Conservation (phyloP, 129 eudicot species). For the Flaveria bidentis region DNA sequence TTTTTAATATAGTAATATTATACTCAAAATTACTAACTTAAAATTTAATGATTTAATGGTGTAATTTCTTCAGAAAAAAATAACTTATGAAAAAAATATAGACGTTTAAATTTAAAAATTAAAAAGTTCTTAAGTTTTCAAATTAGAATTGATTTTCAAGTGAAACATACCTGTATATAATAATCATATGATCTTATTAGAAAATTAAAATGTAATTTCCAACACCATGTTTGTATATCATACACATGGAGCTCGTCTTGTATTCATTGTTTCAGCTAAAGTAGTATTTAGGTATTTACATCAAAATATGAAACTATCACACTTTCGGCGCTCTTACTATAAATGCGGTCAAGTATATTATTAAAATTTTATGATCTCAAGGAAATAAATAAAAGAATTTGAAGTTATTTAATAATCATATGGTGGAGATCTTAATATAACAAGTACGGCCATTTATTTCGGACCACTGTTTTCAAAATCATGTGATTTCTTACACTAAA, state of each 20-base stretch:
- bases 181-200: background rate
- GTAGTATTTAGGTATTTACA: too few species aligned
- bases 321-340: background rate
- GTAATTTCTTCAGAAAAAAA: too few species aligned
- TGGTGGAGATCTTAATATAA: conserved; percentile 12
- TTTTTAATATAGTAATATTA: too few species aligned
- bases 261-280: background rate
- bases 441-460: conserved; percentile 7
- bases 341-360: background rate
- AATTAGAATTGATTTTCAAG: too few species aligned
- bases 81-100: too few species aligned
- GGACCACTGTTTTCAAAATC: conserved; percentile 20
- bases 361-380: background rate
- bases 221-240: background rate
- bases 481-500: conserved; percentile 31
- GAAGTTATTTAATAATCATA: background rate
- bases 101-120: too few species aligned
- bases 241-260: background rate
- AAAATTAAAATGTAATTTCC: background rate
- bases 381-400: background rate
- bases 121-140: too few species aligned
- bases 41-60: too few species aligned
- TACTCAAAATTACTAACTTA: too few species aligned
- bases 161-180: too few species aligned
- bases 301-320: too few species aligned